Evolutionary conservation across 1,139 yeast species (phyloP), one percentile per base, ranked within the genome.

Genomic region (Pneumocystis murina): DNA sequence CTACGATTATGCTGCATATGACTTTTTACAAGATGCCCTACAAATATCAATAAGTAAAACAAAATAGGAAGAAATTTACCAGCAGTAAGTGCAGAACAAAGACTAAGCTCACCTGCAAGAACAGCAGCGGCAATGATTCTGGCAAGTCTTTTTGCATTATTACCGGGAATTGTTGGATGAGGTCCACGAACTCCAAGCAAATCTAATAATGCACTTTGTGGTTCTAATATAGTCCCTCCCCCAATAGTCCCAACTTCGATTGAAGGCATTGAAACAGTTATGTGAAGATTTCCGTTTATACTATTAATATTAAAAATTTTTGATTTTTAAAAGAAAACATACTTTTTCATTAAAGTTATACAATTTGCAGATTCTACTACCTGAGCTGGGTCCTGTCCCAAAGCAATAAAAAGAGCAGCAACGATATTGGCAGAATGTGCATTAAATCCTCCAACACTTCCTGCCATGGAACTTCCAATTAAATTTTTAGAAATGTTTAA

Each of bases 161-260:
- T 87, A 70, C 99, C 99, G 1, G 98, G 98, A 65, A 80, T 82
- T 10, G 92, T 85, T 59, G 96, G 88, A 74, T 91, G 96, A 16
- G 98, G 97, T 4, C 99, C 99, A 70, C 87, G 84, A 61, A 94
- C 95, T 55, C 97, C 97, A 68, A 94, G 80, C 70, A 94, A 78
- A 71, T 94, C 97, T 68, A 94, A 80, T 96, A 94, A 88, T 39
- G 98, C 89, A 61, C 91, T 87, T 78, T 94, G 99, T 48, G 99
- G 97, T 72, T 88, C 97, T 70, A 94, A 81, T 67, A 94, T 88
- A 10, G 99, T 94, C 73, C 99, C 98, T 67, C 99, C 98, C 67
- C 99, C 99, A 75, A 94, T 91, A 3, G 99, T 92, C 67, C 99
- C 99, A 60, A 92, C 98, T 77, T 94, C 99, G 70, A 94, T 90